Base-by-base conservation (phyloP, 345 rosid species). In the Arabis hirsuta region DNA sequence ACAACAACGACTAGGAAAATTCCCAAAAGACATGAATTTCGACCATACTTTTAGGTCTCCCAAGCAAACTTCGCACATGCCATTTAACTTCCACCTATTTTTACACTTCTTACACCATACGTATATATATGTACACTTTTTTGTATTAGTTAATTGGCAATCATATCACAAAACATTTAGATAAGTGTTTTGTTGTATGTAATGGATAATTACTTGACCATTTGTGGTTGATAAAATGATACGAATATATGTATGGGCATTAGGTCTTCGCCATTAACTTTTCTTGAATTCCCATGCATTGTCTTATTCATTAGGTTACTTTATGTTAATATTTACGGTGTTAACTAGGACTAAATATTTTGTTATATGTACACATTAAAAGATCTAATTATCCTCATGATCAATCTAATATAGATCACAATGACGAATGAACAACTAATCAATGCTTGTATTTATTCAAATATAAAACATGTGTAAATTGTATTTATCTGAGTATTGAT, bases 21-120 rank as follows among this genome's bases (percentile, higher is more conserved):
- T 73, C 55, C 71, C 58, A 73, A 13, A 64, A 64, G 32, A 36
- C 62, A 48, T 34, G 52, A 27, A 22, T 64, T 55, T 64, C 71
- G 27, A 65, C 78, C 78, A 74, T 74, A 58, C 39, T 67, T 51
- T 66, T 66, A 74, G 67, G 78, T 74, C 67, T 48, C 7, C 16
- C 65, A 27, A 64, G 65, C 70, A 72, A 72, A 62, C 62, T 55
- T 31, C 20, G 64, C 70, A 65, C 59, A 38, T 65, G 60, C 39
- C 59, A 51, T 52, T 52, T 65, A 34, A 65, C 36, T 65, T 65
- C 38, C 50, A 13, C 22, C 38, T 9, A 39, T 16, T 24, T 20
- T 51, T 36, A 51, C 57, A 22, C 43, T 16, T 24, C 12, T 51
- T 36, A 51, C 57, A 22, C 43, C 57, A 69, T 13, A 69, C 46